A percentile compares a stretch with the other conserved stretches of the same genome.
phyloP scores from a whole-genome alignment of 2,329 filamentous ascomycete species.

The Talaromyces verruculosus region DNA sequence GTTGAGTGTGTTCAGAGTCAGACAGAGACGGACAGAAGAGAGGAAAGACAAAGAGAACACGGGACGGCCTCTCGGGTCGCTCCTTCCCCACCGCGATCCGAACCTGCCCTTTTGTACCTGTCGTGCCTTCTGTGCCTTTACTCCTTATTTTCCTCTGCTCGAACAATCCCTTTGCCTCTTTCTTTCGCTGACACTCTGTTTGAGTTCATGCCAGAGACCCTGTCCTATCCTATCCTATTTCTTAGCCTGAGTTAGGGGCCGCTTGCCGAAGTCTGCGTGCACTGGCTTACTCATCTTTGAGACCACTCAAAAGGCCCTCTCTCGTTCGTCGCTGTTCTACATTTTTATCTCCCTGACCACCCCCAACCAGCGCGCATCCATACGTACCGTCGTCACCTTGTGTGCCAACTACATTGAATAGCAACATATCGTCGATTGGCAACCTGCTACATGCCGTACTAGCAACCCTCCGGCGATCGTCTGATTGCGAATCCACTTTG shows the following conservation, averaged over 20 bases:
- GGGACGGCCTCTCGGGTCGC: neutral
- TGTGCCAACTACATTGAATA: neutral
- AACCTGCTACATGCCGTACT: slow-evolving; percentile 18
- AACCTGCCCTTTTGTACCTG: neutral
- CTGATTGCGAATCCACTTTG: slow-evolving; percentile 18
- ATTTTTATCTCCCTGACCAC: neutral
- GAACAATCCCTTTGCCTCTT: neutral
- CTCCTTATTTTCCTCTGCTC: slow-evolving; percentile 6
- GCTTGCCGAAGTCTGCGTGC: neutral
- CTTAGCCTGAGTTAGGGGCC: neutral
- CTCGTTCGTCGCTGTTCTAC: neutral
- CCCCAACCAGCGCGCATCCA: neutral
- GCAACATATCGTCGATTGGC: slow-evolving; percentile 2
- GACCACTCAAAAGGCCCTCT: neutral
- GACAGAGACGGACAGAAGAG: neutral
- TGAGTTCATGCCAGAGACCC: neutral
- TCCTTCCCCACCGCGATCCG: slow-evolving; percentile 10
- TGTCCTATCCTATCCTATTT: neutral
- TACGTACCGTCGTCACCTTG: neutral
- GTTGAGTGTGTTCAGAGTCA: neutral
- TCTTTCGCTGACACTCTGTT: neutral
- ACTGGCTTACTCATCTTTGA: slow-evolving; percentile 4
- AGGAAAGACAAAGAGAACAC: neutral
- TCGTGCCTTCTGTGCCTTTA: neutral
- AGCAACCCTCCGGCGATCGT: slow-evolving; percentile 20